Conservation (phyloP, 2,329 filamentous ascomycete genomes). For the Domatiomyces globalis region DNA sequence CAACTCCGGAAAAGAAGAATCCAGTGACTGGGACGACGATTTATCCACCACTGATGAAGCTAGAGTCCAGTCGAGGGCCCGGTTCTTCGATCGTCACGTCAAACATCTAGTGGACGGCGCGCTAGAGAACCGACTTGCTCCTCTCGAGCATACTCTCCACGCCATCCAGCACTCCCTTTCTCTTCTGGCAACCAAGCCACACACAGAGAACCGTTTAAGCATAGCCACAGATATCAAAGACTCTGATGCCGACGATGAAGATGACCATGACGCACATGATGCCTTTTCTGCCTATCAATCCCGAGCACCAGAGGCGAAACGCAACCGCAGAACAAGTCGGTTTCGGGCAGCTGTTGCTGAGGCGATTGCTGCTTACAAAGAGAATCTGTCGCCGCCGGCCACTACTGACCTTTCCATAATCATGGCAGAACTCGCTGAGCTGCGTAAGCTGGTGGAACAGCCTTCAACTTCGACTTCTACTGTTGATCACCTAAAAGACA, state of each 20-base stretch:
- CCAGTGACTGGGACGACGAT: slow-evolving; percentile 81
- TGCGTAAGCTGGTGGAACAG: slow-evolving; percentile 3
- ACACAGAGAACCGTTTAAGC: slow-evolving; percentile 48
- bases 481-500: slow-evolving; percentile 32
- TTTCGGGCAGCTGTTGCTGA: slow-evolving; percentile 55
- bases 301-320: slow-evolving; percentile 51
- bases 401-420: slow-evolving; percentile 1
- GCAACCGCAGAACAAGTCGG: slow-evolving; percentile 42
- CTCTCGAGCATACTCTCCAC: slow-evolving; percentile 65
- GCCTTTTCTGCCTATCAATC: slow-evolving; percentile 47
- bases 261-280: slow-evolving; percentile 46
- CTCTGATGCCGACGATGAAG: slow-evolving; percentile 90
- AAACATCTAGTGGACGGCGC: slow-evolving; percentile 70
- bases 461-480: background rate
- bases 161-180: slow-evolving; percentile 58
- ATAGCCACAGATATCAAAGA: slow-evolving; percentile 55
- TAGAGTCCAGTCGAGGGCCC: slow-evolving; percentile 65
- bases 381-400: slow-evolving; percentile 1
- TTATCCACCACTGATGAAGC: slow-evolving; percentile 70
- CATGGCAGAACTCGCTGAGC: slow-evolving; percentile 1
- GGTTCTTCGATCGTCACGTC: slow-evolving; percentile 84
- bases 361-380: slow-evolving; percentile 41
- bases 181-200: slow-evolving; percentile 41
- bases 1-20: slow-evolving; percentile 36
- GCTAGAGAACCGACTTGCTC: slow-evolving; percentile 60